Evolutionary conservation across 2,329 filamentous ascomycete genomes (phyloP).

Genomic region (Penicillium sclerotiorum): DNA sequence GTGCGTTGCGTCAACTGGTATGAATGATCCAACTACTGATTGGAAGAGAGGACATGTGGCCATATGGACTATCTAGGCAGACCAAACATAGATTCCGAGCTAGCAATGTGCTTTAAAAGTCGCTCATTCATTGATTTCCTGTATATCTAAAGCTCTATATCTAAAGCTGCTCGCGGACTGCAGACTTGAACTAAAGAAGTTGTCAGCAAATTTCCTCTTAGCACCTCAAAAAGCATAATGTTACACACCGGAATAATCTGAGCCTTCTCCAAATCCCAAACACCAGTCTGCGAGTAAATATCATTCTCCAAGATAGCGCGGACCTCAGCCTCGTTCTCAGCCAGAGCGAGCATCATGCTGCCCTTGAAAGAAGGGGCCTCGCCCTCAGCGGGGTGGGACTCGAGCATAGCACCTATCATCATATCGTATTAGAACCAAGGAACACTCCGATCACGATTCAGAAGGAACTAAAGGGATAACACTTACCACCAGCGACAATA

Average conservation of each 20-base stretch:
- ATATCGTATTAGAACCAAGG: not conserved
- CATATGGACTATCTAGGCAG: no score
- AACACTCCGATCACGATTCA: not conserved
- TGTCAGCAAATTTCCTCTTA: constrained; percentile 17
- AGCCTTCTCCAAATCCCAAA: constrained; percentile 77
- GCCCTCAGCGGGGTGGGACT: constrained; percentile 65
- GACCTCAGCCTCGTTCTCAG: constrained; percentile 70
- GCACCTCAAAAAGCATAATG: no score
- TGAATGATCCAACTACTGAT: no score
- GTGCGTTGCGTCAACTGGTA: no score
- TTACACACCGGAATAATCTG: constrained; percentile 43
- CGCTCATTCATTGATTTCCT: no score
- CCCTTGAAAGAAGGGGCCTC: constrained; percentile 69
- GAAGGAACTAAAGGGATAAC: constrained; percentile 4
- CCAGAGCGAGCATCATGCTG: constrained; percentile 68
- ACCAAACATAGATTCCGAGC: no score
- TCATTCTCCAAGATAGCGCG: constrained; percentile 68
- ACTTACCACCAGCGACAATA: constrained; percentile 66
- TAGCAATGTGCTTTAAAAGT: no score
- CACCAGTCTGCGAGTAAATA: constrained; percentile 69
- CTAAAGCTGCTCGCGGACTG: constrained; percentile 28
- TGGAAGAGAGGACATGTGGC: no score
- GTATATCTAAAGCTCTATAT: no score
- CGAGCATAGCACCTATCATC: constrained; percentile 65
- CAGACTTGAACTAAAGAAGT: constrained; percentile 35